These are phyloP conservation scores for Dioscorea zingiberensis DNA, from an alignment of 106 monocot genomes.

Conservation along the genomic window DNA sequence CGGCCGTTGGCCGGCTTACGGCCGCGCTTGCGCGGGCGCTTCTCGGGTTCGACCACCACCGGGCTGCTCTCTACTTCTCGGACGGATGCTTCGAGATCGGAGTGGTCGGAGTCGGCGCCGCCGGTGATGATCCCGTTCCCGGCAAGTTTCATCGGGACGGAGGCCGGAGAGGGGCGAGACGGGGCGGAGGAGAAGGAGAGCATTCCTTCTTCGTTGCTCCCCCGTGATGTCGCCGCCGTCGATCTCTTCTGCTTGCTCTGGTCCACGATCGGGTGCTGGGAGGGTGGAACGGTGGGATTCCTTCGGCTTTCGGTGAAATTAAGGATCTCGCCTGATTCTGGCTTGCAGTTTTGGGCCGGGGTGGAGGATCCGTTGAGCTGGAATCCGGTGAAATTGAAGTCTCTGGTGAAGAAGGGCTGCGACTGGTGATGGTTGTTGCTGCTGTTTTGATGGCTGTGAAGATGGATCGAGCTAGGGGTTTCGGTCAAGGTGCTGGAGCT, in stretches of 20 bases:
- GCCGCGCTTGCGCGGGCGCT: constrained; percentile 69
- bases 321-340: constrained; percentile 50
- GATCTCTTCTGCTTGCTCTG: constrained; percentile 40
- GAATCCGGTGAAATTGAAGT: constrained; percentile 54
- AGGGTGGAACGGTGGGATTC: constrained; percentile 16
- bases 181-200: constrained; percentile 70
- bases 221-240: constrained; percentile 31
- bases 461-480: constrained; percentile 34
- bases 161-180: constrained; percentile 6
- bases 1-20: constrained; percentile 88
- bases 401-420: constrained; percentile 19
- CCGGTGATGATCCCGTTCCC: constrained; percentile 9
- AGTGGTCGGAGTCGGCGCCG: constrained; percentile 59
- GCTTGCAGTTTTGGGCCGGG: constrained; percentile 34
- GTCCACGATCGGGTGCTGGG: constrained; percentile 16
- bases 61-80: constrained; percentile 63
- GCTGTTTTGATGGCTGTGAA: constrained; percentile 10
- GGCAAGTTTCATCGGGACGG: background rate
- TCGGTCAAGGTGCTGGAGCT: constrained; percentile 42
- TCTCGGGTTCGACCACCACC: constrained; percentile 40
- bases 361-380: constrained; percentile 12
- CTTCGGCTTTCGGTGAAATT: constrained; percentile 48
- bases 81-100: constrained; percentile 74
- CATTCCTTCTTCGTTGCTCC: constrained; percentile 62
- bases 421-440: constrained; percentile 3